Conservation (phyloP, 75 land plant species). For the Azolla pinnata region DNA sequence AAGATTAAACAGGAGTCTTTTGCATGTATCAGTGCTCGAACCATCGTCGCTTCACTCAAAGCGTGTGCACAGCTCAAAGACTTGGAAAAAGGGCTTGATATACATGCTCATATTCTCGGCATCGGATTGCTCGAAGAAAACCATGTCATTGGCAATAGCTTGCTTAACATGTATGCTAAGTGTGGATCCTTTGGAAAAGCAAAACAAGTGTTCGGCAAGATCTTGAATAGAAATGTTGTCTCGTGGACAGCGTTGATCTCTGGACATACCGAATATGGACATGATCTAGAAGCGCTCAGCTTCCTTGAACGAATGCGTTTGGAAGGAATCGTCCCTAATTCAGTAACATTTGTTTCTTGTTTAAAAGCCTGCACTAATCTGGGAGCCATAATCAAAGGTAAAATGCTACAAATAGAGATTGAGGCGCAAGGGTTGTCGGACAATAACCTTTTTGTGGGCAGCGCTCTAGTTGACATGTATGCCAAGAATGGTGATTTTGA, state of each 20-base stretch:
- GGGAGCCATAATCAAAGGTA: slow-evolving; percentile 4
- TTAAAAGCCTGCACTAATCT: slow-evolving; percentile 6
- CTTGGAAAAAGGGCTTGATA: background rate
- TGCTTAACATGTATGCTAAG: slow-evolving; percentile 17
- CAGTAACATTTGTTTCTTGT: slow-evolving; percentile 1
- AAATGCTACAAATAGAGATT: slow-evolving; percentile 20
- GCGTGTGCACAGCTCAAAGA: no score
- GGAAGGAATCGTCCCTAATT: slow-evolving; percentile 19
- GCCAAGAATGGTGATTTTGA: slow-evolving; percentile 9
- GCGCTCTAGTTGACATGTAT: slow-evolving; percentile 14
- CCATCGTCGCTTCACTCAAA: no score
- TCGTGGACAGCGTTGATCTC: slow-evolving; percentile 39
- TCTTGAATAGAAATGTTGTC: slow-evolving; percentile 17
- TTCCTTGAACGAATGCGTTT: slow-evolving; percentile 26
- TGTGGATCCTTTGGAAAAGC: slow-evolving; percentile 17
- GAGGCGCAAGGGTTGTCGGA: slow-evolving; percentile 8
- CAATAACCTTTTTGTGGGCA: slow-evolving; percentile 11
- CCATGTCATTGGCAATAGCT: slow-evolving; percentile 21
- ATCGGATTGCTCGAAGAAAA: slow-evolving; percentile 11
- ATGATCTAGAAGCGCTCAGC: slow-evolving; percentile 22
- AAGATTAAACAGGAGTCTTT: no score
- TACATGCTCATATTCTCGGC: background rate
- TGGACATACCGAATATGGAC: slow-evolving; percentile 37
- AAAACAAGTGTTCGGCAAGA: slow-evolving; percentile 28
- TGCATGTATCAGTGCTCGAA: no score